These are phyloP conservation scores for Moelleriella libera DNA, from an alignment of 2,329 filamentous ascomycete genomes.

Conservation along the genomic window DNA sequence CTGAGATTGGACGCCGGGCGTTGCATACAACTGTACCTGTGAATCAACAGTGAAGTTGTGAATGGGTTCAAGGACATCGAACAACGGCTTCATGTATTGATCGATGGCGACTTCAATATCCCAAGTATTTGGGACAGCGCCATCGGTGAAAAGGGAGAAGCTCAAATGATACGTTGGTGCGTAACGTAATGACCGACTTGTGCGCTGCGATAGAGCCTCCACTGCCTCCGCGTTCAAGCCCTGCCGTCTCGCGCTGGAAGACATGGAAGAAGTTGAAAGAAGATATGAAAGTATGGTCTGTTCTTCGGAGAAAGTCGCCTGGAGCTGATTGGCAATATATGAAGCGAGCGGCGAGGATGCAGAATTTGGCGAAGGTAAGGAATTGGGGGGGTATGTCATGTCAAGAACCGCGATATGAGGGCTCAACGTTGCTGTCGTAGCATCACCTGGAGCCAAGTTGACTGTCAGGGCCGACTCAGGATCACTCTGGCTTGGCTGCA, in stretches of 20 bases:
- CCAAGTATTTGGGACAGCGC: conserved; percentile 70
- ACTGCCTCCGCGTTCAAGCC: conserved; percentile 34
- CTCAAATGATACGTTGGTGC: conserved; percentile 89
- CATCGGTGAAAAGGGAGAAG: conserved; percentile 84
- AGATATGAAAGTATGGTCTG: conserved; percentile 72
- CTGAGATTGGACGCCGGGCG: conserved; percentile 45
- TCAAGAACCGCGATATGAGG: conserved; percentile 59
- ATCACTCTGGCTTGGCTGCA: conserved; percentile 21
- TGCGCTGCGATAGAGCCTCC: conserved; percentile 51
- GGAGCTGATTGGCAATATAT: conserved; percentile 66
- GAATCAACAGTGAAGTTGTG: conserved; percentile 95
- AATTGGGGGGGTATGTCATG: conserved; percentile 59
- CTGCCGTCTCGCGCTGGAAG: conserved; percentile 29
- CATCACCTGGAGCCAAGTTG: conserved; percentile 50
- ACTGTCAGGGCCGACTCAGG: conserved; percentile 51
- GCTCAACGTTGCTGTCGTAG: conserved; percentile 49
- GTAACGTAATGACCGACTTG: conserved; percentile 78
- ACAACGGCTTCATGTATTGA: conserved; percentile 67
- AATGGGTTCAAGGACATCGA: conserved; percentile 66
- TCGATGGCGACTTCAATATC: conserved; percentile 73
- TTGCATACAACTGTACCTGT: conserved; percentile 90
- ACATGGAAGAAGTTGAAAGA: conserved; percentile 44
- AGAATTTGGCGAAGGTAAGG: conserved; percentile 50
- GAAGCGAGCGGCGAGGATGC: conserved; percentile 61
- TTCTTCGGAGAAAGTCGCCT: conserved; percentile 72